Base-by-base conservation (phyloP, 2,329 filamentous ascomycete genomes). In the Pochonia chlamydosporia region DNA sequence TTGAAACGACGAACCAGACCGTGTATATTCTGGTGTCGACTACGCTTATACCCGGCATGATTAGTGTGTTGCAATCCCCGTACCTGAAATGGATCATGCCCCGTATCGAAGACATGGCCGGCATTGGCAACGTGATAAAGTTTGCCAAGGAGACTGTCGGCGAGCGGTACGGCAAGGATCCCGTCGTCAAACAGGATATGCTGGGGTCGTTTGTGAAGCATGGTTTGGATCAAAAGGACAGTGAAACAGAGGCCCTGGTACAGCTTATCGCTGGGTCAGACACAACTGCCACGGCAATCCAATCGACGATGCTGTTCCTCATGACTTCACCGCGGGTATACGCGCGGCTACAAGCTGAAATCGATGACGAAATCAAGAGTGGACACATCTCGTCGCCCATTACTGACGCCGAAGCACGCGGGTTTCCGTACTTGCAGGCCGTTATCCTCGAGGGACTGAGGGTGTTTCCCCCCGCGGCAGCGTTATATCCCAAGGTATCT, bases 251-350 rank as follows among this genome's bases (percentile, higher is more conserved):
- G 37, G 36, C 44, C 4, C 37, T 46, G 16, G 44, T 46, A 13
- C 44, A 41, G 28, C 20, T 44, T 4, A 39, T 50, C n/a, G 49
- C 45, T 30, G 49, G 49, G 0, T 50, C 49, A 8, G 49, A 50
- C 37, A 66, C 65, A 41, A 59, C 54, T 0, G 73, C 77, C 1
- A 75, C 72, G 1, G 68, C 71, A 3, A 66, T 81, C 16, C 71
- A 76, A 4, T 63, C 69, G 24, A 74, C 69, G 4, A 43, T 79
- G 37, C 68, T 79, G 25, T 68, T 73, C 56, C 57, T 79, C 47
- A 66, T 72, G 35, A 73, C 68, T 14, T 71, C 67, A 26, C 73
- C 74, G 0, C 62, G 60, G 3, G 67, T 74, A 0, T 69, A 72
- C 48, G 46, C 53, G 4, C 68, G 67, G 64, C 60, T 81, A 1